Evolutionary conservation across 106 monocot species (phyloP).

Genomic region (Triglochin maritima): DNA sequence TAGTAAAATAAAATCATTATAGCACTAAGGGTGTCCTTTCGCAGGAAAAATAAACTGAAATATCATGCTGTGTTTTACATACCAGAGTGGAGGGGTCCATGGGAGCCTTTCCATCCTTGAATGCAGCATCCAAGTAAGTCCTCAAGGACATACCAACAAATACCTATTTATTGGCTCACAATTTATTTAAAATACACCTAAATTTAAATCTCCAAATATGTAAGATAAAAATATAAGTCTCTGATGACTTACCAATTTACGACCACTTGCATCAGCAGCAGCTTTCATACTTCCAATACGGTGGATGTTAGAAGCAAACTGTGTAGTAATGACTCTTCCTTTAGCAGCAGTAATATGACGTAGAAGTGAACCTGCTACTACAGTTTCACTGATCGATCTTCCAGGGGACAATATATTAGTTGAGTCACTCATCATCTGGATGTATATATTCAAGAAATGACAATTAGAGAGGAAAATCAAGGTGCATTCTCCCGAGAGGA

Average conservation of each 20-base stretch:
- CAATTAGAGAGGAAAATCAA: background rate
- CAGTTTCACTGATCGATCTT: constrained; percentile 82
- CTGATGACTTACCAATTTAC: constrained; percentile 57
- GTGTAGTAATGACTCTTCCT: constrained; percentile 96
- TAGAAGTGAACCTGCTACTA: constrained; percentile 76
- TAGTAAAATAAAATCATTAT: no score
- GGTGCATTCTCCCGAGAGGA: background rate
- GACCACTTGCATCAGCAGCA: constrained; percentile 95
- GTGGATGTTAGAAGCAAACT: constrained; percentile 99
- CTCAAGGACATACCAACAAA: constrained; percentile 96
- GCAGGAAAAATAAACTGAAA: background rate
- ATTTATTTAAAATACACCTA: background rate
- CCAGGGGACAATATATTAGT: constrained; percentile 92
- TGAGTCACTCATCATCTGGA: constrained; percentile 99
- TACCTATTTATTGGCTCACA: constrained; percentile 43
- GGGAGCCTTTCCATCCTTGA: constrained; percentile 97
- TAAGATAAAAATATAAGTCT: background rate
- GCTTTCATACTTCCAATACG: constrained; percentile 96
- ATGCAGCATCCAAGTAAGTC: constrained; percentile 97
- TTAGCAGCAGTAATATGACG: constrained; percentile 77
- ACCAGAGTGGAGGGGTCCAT: constrained; percentile 98
- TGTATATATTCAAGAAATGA: background rate
- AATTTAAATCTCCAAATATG: background rate
- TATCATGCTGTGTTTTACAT: constrained; percentile 10
- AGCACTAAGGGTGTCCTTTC: background rate